Evolutionary conservation across 1,139 yeast species (phyloP).

Genomic region (Lodderomyces beijingensis): DNA sequence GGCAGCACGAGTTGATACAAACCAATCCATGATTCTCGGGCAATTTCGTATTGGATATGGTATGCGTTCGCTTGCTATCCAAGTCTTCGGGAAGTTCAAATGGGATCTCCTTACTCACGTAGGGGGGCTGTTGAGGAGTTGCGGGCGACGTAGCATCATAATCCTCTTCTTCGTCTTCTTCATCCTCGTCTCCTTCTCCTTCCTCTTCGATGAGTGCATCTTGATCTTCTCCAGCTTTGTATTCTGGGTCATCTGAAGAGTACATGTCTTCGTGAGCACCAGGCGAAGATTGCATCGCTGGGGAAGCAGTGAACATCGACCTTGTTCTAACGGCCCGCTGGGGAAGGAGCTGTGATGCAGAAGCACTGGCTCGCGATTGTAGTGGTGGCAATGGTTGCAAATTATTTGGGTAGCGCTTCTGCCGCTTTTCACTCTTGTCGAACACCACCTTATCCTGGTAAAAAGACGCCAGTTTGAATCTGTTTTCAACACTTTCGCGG

Average conservation of each 20-base stretch:
- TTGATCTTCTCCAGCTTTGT: constrained; percentile 16
- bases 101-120: constrained; percentile 14
- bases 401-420: constrained; percentile 5
- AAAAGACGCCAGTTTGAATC: constrained; percentile 48
- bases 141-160: constrained; percentile 30
- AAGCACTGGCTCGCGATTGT: constrained; percentile 3
- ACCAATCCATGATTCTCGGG: constrained; percentile 39
- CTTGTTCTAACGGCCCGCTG: constrained; percentile 44
- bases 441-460: constrained; percentile 34
- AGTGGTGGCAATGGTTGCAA: constrained; percentile 2
- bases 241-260: constrained; percentile 16
- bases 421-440: constrained; percentile 30
- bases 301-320: constrained; percentile 35
- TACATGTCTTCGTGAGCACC: constrained; percentile 36
- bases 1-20: constrained; percentile 44
- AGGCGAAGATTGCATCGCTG: constrained; percentile 35
- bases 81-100: constrained; percentile 29
- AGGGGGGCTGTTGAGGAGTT: constrained; percentile 41
- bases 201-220: constrained; percentile 16
- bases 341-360: constrained; percentile 22
- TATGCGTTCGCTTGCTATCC: constrained; percentile 43
- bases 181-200: constrained; percentile 19
- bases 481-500: constrained; percentile 39
- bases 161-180: constrained; percentile 15
- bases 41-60: constrained; percentile 36